Base-by-base conservation (phyloP, 2,329 filamentous ascomycete species). In the Neophaeococcomyces mojaviensis region DNA sequence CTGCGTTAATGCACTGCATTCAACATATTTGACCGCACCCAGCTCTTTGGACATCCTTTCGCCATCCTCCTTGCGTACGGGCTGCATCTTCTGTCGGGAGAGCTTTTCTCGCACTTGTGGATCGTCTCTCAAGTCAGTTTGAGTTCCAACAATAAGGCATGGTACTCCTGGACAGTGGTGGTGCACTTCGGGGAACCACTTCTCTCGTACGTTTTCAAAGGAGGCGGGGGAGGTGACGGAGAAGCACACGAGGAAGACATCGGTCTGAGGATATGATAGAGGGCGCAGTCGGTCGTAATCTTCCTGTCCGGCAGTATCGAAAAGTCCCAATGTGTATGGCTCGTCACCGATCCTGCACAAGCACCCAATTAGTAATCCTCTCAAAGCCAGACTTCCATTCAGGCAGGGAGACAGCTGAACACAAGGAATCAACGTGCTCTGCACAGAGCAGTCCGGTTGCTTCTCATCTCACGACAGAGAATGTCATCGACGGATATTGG, bases 231-330 rank as follows among this genome's bases (percentile, higher is more conserved):
- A 96, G 47, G 89, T 96, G 63, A 98, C 89, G 64, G 88, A 95
- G 70, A 97, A 98, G 76, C 92, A 98, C 59, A 98, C 89, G 49
- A 98, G 84, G 73, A 98, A 97, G 56, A 97, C 92, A 63, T 97
- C 92, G 59, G 92, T 97, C 72, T 97, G 92, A 1, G 92, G 92
- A 67, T 98, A 98, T 53, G 92, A 97, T 50, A 97, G 80, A 39
- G 92, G 92, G 62, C 92, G 86, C 55, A 98, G 81, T 60, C 92
- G 85, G 69, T 98, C 92, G 72, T 97, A 97, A 82, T 98, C 90
- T 77, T 98, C 92, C 74, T 98, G 92, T 68, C 92, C 92, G 52
- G 92, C 92, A 31, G 92, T 98, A 82, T 98, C 92, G 65, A 97
- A 98, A 22, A 98, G 78, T 49, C 92, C 92, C 39, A 98, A 78